Percentiles rank a stretch among this genome's conserved stretches.
phyloP scores from a whole-genome alignment of 805 yeast genomes.

The Schwanniomyces vanrijiae region DNA sequence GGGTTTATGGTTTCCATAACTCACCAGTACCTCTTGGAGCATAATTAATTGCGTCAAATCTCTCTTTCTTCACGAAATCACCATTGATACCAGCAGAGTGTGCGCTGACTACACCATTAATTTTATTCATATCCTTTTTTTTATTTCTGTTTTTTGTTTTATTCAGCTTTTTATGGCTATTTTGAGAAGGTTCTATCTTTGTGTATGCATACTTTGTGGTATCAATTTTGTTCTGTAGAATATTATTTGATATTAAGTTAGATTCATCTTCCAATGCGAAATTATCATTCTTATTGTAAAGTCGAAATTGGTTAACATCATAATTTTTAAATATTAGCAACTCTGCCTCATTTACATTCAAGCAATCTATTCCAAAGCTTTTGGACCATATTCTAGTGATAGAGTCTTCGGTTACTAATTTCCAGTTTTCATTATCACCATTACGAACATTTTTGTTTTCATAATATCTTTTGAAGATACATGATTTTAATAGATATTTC shows the following conservation, averaged over 20 bases:
- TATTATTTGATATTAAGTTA: conserved; percentile 18
- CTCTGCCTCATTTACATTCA: conserved; percentile 54
- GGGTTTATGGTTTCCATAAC: conserved; percentile 51
- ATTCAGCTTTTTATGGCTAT: conserved; percentile 4
- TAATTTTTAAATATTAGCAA: conserved; percentile 35
- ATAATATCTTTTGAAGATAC: conserved; percentile 52
- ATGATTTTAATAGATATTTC: conserved; percentile 55
- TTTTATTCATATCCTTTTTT: conserved; percentile 1
- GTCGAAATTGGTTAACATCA: conserved; percentile 29
- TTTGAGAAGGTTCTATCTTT: conserved; percentile 12
- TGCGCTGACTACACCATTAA: conserved; percentile 12
- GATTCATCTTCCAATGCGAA: conserved; percentile 24
- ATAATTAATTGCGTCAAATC: conserved; percentile 48
- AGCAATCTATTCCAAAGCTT: conserved; percentile 52
- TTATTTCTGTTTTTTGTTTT: conserved; percentile 2
- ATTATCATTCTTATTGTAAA: conserved; percentile 26
- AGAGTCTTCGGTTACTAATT: conserved; percentile 60
- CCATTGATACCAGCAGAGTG: conserved; percentile 19
- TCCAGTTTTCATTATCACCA: conserved; percentile 45
- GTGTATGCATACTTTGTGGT: conserved; percentile 29
- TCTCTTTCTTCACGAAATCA: conserved; percentile 38
- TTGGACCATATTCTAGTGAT: conserved; percentile 53
- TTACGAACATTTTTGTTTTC: conserved; percentile 27
- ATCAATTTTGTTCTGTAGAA: conserved; percentile 34
- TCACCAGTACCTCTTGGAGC: conserved; percentile 64